These are phyloP conservation scores for Monilinia aucupariae DNA, from an alignment of 2,329 filamentous ascomycete genomes.

Conservation along the genomic window DNA sequence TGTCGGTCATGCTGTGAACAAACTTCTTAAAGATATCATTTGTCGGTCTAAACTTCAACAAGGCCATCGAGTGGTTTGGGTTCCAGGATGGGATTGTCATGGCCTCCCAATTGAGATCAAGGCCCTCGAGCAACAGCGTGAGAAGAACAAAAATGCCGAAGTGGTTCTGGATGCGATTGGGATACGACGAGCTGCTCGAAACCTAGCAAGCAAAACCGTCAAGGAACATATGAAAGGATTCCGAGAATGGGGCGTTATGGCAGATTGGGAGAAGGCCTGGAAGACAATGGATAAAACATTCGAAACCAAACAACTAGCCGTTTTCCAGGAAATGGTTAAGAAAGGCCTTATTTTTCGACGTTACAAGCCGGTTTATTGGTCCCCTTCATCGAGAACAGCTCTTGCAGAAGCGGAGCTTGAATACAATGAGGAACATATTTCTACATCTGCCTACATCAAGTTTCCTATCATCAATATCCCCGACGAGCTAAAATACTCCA, in stretches of 20 bases:
- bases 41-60: constrained; percentile 73
- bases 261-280: constrained; percentile 72
- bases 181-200: constrained; percentile 58
- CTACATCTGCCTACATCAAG: constrained; percentile 69
- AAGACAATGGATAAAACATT: constrained; percentile 73
- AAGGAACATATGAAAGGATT: constrained; percentile 69
- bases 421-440: constrained; percentile 70
- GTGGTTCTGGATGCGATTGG: constrained; percentile 46
- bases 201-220: constrained; percentile 63
- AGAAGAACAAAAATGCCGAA: constrained; percentile 28
- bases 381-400: constrained; percentile 69
- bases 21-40: constrained; percentile 93
- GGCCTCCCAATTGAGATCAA: constrained; percentile 96
- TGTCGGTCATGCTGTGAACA: constrained; percentile 92
- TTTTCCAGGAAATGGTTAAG: constrained; percentile 71
- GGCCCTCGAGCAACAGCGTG: constrained; percentile 51
- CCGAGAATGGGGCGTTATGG: constrained; percentile 69
- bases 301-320: constrained; percentile 66
- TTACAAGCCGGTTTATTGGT: constrained; percentile 84
- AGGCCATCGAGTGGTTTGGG: constrained; percentile 69
- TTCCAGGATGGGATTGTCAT: constrained; percentile 97
- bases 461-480: constrained; percentile 59
- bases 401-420: constrained; percentile 81
- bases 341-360: constrained; percentile 70
- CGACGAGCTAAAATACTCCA: constrained; percentile 39